Evolutionary conservation across 768 basidiomycete species (phyloP), one percentile per base, ranked within the genome.

Genomic region (Trametopsis cervina): DNA sequence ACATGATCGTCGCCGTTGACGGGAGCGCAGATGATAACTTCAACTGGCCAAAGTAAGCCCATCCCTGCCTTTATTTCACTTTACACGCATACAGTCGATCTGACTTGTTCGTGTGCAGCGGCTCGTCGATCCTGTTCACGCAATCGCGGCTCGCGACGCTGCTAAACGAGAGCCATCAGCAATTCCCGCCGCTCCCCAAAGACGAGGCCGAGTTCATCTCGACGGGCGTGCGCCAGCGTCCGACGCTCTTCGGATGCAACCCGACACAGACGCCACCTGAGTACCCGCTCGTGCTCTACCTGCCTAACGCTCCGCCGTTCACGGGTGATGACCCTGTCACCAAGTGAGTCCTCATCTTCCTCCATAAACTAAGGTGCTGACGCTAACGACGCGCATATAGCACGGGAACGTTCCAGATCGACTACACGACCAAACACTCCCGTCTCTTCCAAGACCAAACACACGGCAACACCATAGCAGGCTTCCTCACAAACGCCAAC

Each of bases 1-100:
- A 94, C 57, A 77, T 85, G 3, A 77, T 93, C 54, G 69, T 94
- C 13, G 85, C 84, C 0, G 66, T 89, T 17, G 90, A 93, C 29
- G 15, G 29, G 9, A 33, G 29, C 29, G 9, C 7, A 33, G 29
- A 33, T 15, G 29, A 33, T 33, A 15, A 7, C 15, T 15, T 7
- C 9, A 15, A 7, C 15, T 33, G 29, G 29, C 29, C 29, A 7
- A 33, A 33, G 29, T 33, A 15, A 7, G 29, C n/a, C n/a, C n/a
- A n/a, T n/a, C n/a, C n/a, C n/a, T n/a, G n/a, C n/a, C n/a, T n/a
- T n/a, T n/a, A n/a, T n/a, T n/a, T n/a, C n/a, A n/a, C n/a, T n/a
- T n/a, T n/a, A n/a, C n/a, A n/a, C n/a, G n/a, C n/a, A n/a, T n/a
- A n/a, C n/a, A n/a, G n/a, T n/a, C n/a, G n/a, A n/a, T n/a, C n/a